Evolutionary conservation across 192 early-diverging fungal genomes (phyloP), one percentile per base, ranked within the genome.

Genomic region (Umbelopsis sp.): DNA sequence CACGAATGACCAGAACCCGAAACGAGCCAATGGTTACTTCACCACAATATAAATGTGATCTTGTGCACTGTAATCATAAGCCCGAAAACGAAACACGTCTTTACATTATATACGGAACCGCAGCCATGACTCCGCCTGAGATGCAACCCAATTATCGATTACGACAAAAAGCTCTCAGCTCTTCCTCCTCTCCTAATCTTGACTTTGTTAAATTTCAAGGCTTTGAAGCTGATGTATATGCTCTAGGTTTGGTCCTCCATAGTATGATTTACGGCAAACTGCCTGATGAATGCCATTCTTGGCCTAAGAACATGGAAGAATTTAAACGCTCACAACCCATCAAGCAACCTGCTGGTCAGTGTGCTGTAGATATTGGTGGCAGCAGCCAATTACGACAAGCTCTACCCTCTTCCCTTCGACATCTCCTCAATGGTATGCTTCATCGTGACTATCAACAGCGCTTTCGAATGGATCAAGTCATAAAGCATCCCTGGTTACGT

Each of bases 51-150:
- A 29, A 62, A 32, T 62, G 56, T 62, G 56, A 62, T 29, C 56
- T 62, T 32, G 56, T 62, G 56, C 25, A 36, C 31, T 62, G 56
- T 62, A 29, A 62, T 34, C 31, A 62, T 62, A 62, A 4, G 31
- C 6, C 56, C 29, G 56, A 62, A 31, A 34, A 20, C 17, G 31
- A 62, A 8, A 70, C 43, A 2, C 49, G 52, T 8, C 68, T 53
- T 11, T 70, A 70, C 47, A 53, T 53, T 38, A 50, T 70, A 36
- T 70, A 70, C 47, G 68, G 68, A 34, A 70, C 68, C 14, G 52
- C 68, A n/a, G 68, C 52, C 5, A 70, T 70, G 68, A 70, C 68
- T 53, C 68, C 68, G 26, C 68, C 68, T 11, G 68, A 70, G 49
- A 70, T 70, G 68, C 68, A 70, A 32, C 68, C 47, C 14, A 70